These are phyloP conservation scores for Phytophthora foliorum DNA, from an alignment of 352 stramenopile species.

Conservation along the genomic window DNA sequence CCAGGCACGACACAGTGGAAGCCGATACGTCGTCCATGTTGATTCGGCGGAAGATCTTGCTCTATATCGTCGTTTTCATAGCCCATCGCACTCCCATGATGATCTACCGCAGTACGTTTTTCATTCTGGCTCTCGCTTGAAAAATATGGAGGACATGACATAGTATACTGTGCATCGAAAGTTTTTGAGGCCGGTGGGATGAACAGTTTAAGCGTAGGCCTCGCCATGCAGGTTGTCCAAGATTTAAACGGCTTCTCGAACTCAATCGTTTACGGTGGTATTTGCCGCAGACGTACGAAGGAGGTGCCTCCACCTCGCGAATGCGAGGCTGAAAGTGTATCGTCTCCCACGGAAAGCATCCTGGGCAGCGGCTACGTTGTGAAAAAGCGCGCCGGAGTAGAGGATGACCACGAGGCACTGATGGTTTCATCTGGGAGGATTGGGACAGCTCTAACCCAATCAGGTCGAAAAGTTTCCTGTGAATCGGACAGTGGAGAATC, in stretches of 20 bases:
- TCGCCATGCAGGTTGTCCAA: conserved; percentile 68
- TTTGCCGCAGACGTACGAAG: conserved; percentile 48
- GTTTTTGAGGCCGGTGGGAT: conserved; percentile 53
- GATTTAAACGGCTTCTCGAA: conserved; percentile 81
- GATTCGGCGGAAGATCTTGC: conserved; percentile 74
- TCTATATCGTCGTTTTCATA: conserved; percentile 82
- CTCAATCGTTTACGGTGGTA: conserved; percentile 74
- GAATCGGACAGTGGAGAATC: conserved; percentile 41
- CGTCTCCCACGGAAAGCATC: conserved; percentile 53
- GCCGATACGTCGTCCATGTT: conserved; percentile 74
- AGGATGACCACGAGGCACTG: conserved; percentile 37
- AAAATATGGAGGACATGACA: conserved; percentile 10
- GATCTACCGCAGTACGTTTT: conserved; percentile 68
- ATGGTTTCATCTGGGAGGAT: conserved; percentile 21
- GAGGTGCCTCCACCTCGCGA: conserved; percentile 32
- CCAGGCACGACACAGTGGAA: conserved; percentile 69
- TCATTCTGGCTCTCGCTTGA: neutral
- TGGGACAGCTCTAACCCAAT: conserved; percentile 28
- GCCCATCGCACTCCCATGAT: conserved; percentile 76
- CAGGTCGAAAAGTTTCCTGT: conserved; percentile 31
- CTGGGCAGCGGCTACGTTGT: conserved; percentile 21
- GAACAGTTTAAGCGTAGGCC: conserved; percentile 46
- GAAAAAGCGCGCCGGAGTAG: conserved; percentile 38
- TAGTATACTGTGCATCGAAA: conserved; percentile 19
- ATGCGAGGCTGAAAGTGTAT: conserved; percentile 54